A percentile compares a stretch with the other conserved stretches of the same genome.
These are phyloP conservation scores for Curvularia eragrostidis DNA, from an alignment of 2,329 filamentous ascomycete genomes.

Conservation along the genomic window DNA sequence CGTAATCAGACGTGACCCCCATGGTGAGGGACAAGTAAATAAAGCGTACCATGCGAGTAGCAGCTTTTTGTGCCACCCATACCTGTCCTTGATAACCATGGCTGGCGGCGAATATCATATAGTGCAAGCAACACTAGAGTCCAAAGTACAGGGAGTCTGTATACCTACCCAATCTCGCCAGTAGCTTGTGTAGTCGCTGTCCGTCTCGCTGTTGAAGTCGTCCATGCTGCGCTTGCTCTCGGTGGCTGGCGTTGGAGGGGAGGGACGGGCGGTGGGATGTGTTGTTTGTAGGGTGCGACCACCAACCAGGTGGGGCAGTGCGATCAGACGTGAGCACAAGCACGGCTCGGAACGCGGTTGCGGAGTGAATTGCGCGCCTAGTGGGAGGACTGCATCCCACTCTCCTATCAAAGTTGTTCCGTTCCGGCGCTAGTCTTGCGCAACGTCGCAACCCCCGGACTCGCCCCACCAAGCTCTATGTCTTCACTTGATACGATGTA, in stretches of 20 bases:
- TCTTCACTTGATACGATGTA: background rate
- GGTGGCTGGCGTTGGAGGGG: conserved; percentile 1
- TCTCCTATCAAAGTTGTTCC: conserved; percentile 23
- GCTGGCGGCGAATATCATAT: background rate
- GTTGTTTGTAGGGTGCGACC: conserved; percentile 15
- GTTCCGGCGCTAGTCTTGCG: conserved; percentile 19
- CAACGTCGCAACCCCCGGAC: conserved; percentile 10
- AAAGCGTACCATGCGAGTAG: conserved; percentile 15
- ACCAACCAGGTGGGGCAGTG: conserved; percentile 20
- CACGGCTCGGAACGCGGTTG: conserved; percentile 25
- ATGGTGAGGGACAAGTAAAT: background rate
- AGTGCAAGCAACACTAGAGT: conserved; percentile 1
- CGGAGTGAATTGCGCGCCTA: conserved; percentile 31
- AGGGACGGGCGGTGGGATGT: conserved; percentile 1
- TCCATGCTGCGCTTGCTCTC: conserved; percentile 69
- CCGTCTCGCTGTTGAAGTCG: conserved; percentile 96
- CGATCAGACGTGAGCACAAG: conserved; percentile 21
- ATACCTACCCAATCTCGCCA: conserved; percentile 97
- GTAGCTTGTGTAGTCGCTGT: conserved; percentile 99
- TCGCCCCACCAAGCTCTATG: conserved; percentile 4
- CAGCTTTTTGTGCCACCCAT: background rate
- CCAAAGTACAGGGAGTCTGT: conserved; percentile 12
- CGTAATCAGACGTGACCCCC: conserved; percentile 8
- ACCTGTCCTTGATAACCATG: conserved; percentile 4
- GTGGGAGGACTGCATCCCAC: conserved; percentile 24